Evolutionary conservation across 75 land plant genomes (phyloP).

Genomic region (Selaginella moellendorffii): DNA sequence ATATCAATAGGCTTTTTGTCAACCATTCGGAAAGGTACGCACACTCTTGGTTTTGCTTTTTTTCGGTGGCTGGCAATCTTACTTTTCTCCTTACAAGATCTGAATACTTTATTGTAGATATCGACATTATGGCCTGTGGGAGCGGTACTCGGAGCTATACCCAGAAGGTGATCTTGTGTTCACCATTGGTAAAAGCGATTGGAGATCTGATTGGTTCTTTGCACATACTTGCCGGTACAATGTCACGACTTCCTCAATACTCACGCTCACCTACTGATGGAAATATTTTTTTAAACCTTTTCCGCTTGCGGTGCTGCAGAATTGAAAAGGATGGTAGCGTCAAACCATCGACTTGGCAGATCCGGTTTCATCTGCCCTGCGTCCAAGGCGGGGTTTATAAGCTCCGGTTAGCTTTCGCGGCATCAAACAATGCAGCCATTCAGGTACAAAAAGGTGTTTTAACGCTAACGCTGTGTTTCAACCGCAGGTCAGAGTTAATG

Average conservation of each 20-base stretch:
- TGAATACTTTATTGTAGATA: no score
- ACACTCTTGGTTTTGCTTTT: background rate
- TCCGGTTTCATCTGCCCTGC: conserved; percentile 27
- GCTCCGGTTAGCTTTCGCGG: conserved; percentile 35
- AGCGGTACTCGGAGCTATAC: conserved; percentile 36
- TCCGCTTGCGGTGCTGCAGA: no score
- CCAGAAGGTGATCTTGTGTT: conserved; percentile 32
- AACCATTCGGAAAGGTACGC: conserved; percentile 31
- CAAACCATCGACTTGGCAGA: conserved; percentile 32
- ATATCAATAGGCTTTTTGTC: conserved; percentile 31
- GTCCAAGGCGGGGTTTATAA: conserved; percentile 26
- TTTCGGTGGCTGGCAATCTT: background rate
- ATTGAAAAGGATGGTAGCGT: conserved; percentile 21
- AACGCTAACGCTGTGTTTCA: background rate
- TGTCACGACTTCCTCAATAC: no score
- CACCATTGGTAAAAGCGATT: conserved; percentile 36
- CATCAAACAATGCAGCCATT: conserved; percentile 34
- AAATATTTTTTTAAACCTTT: no score
- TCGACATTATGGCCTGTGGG: conserved; percentile 57
- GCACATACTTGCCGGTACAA: conserved; percentile 38
- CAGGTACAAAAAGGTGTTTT: conserved; percentile 22
- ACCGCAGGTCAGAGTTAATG: conserved; percentile 44
- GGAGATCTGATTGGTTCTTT: conserved; percentile 45
- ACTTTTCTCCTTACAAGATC: no score
- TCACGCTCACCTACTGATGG: no score